A percentile compares a stretch with the other conserved stretches of the same genome.
phyloP scores from a whole-genome alignment of 805 yeast genomes.

The Pichia scutulata region DNA sequence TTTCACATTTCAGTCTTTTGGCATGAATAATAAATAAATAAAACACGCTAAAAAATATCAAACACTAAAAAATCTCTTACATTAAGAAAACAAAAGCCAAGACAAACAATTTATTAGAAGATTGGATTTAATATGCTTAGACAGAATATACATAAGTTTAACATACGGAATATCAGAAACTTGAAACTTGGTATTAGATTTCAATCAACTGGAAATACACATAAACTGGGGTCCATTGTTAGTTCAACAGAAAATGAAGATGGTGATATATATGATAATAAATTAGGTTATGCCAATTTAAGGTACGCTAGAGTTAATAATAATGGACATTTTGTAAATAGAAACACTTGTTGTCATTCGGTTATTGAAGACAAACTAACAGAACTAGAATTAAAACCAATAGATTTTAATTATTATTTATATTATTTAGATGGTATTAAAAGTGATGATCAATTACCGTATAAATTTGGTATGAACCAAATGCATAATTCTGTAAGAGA shows the following conservation, averaged over 20 bases:
- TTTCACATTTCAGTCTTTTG: not conserved
- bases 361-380: conserved; percentile 22
- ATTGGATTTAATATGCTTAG: not conserved
- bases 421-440: conserved; percentile 26
- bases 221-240: not conserved
- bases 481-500: conserved; percentile 35
- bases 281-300: not conserved
- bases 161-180: not conserved
- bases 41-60: not conserved
- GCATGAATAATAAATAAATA: too few species aligned
- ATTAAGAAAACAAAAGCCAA: too few species aligned
- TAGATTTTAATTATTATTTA: conserved; percentile 30
- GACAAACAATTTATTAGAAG: too few species aligned
- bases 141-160: not conserved
- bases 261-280: not conserved
- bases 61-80: too few species aligned
- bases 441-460: conserved; percentile 41
- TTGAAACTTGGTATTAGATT: not conserved
- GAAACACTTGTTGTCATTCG: not conserved
- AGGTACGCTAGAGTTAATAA: not conserved
- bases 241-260: not conserved
- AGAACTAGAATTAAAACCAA: conserved; percentile 26
- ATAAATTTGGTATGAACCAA: conserved; percentile 54
- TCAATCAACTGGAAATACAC: not conserved
- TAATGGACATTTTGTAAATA: not conserved